Base-by-base conservation (phyloP, 495 filamentous ascomycete genomes). In the Aspergillus conjunctus region DNA sequence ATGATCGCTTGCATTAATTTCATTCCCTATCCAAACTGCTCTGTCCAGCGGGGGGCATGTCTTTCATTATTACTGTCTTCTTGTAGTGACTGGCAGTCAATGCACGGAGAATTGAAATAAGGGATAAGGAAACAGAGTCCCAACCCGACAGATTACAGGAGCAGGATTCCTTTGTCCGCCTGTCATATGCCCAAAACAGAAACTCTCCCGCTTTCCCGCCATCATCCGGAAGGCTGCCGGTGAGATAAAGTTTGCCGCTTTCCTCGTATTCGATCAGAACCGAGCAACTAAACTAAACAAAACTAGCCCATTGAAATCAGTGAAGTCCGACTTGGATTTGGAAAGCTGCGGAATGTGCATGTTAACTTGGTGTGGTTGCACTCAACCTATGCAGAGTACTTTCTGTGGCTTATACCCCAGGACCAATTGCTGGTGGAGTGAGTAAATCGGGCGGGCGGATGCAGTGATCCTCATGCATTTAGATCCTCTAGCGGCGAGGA, bases 401-500 rank as follows among this genome's bases (percentile, higher is more conserved):
- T 55, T 18, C 34, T 30, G 20, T 34, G 18, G 7, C 31, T 37
- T 34, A 18, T 22, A 20, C 30, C 34, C 11, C 51, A 53, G 15
- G 51, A 37, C 20, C 30, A 21, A 34, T 33, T 53, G 15, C 15
- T 41, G 37, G 37, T 41, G 26, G 50, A 14, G 7, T 53, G 22
- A 53, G 11, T 9, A 18, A 54, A 54, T 54, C 26, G 34, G 34
- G 15, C 26, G 17, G 26, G 34, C 52, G n/a, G 34, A 55, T 55
- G 52, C 52, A 55, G 34, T 55, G 52, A 55, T 55, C 52, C 52
- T 30, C 52, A 55, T 55, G 52, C 52, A 55, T 55, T n/a, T 46
- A 33, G 44, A 49, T 57, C 20, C 51, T 22, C 56, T 65, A 64
- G 63, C 55, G 21, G 50, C 32, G 31, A 52, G 52, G 46, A 61